phyloP scores from a whole-genome alignment of 1,284 basidiomycete species.

The Cryptococcus amylolentus region DNA sequence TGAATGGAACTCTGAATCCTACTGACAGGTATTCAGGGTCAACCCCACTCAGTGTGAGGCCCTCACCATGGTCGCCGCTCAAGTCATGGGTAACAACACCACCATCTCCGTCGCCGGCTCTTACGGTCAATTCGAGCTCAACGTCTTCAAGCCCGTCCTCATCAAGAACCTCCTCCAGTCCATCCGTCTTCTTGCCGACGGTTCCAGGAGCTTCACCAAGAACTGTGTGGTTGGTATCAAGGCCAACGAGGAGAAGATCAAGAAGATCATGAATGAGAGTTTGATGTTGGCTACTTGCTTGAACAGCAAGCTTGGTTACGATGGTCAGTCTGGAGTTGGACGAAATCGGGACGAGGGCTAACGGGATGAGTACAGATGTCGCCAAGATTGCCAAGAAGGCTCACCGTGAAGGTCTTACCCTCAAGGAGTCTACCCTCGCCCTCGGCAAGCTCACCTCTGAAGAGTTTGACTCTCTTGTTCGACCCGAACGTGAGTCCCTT shows the following conservation, averaged over 20 bases:
- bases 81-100: conserved; percentile 98
- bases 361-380: conserved; percentile 62
- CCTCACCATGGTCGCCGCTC: conserved; percentile 96
- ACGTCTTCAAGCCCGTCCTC: conserved; percentile 99
- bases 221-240: conserved; percentile 92
- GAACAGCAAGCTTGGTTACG: conserved; percentile 40
- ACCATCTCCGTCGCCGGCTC: conserved; percentile 88
- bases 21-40: conserved; percentile 53
- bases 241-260: conserved; percentile 92
- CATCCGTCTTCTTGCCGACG: conserved; percentile 89
- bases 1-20: not conserved
- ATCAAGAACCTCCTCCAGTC: conserved; percentile 97
- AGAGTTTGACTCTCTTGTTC: conserved; percentile 93
- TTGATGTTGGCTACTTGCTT: conserved; percentile 68
- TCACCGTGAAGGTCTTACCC: conserved; percentile 92
- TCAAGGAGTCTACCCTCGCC: conserved; percentile 89
- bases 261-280: conserved; percentile 84
- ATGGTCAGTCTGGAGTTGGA: conserved; percentile 16
- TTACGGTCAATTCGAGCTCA: conserved; percentile 97
- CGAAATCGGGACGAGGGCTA: not conserved
- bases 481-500: conserved; percentile 65
- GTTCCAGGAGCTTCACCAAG: conserved; percentile 88
- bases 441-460: conserved; percentile 82
- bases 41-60: conserved; percentile 99
- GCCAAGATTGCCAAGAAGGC: conserved; percentile 99